phyloP scores from a whole-genome alignment of 257 asterid genomes.

The Solanum medicagineum region DNA sequence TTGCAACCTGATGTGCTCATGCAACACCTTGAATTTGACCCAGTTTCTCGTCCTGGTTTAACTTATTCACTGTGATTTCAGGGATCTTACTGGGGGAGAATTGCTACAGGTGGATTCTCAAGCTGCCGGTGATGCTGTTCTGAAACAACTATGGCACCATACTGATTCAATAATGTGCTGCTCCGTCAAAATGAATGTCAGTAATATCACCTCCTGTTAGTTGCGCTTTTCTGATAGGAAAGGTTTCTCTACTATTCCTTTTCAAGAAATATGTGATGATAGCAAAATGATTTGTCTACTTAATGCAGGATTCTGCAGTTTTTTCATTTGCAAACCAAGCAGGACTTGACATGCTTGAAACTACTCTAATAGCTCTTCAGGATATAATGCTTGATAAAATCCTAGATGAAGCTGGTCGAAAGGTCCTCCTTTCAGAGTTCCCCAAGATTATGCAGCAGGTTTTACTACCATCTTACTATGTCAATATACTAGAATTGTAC shows the following conservation, averaged over 20 bases:
- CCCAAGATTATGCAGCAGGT: conserved; percentile 97
- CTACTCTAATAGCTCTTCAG: conserved; percentile 81
- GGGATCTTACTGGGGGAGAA: conserved; percentile 72
- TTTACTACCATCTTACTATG: not conserved
- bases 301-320: conserved; percentile 68
- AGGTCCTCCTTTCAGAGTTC: conserved; percentile 67
- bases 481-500: not conserved
- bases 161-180: conserved; percentile 90
- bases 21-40: not conserved
- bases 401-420: conserved; percentile 77
- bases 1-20: not conserved
- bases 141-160: conserved; percentile 89
- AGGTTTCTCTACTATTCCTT: not conserved
- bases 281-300: not conserved
- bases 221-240: not conserved
- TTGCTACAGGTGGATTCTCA: conserved; percentile 42
- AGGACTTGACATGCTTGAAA: conserved; percentile 97
- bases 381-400: conserved; percentile 87
- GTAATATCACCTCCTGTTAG: not conserved
- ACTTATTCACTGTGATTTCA: conserved; percentile 6
- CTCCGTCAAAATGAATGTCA: conserved; percentile 70
- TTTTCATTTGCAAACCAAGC: conserved; percentile 90
- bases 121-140: conserved; percentile 43
- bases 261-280: not conserved
- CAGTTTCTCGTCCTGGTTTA: not conserved